Conservation (phyloP, 371 early-diverging fungal species). For the Mucor sp. region DNA sequence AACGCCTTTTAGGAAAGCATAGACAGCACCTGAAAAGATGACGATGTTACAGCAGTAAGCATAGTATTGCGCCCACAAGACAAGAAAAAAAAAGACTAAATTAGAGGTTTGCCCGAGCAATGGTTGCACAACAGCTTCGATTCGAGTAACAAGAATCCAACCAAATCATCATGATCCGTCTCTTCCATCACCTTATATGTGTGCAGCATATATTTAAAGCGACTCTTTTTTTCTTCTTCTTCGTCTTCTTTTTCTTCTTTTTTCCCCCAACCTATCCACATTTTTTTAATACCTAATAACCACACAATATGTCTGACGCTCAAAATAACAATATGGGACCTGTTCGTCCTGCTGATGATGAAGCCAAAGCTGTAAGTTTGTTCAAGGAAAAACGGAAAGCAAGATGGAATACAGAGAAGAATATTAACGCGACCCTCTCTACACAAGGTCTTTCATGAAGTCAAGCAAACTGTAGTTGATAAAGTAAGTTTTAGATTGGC, state of each 20-base stretch:
- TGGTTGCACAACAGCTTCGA: not conserved
- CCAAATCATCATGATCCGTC: not conserved
- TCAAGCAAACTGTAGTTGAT: constrained; percentile 41
- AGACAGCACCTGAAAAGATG: too few species aligned
- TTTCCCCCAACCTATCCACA: not conserved
- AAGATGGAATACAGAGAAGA: not conserved
- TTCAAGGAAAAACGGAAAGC: not conserved
- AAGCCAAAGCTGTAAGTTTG: constrained; percentile 42
- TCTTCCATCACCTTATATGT: not conserved
- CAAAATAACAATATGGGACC: constrained; percentile 51
- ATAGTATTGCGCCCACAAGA: too few species aligned
- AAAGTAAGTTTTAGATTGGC: constrained; percentile 24
- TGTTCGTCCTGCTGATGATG: constrained; percentile 44
- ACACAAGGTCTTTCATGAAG: constrained; percentile 36
- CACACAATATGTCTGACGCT: constrained; percentile 47
- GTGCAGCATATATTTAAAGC: not conserved
- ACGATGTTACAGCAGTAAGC: too few species aligned
- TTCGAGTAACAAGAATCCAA: not conserved
- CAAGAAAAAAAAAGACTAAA: not conserved
- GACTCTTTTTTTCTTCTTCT: not conserved
- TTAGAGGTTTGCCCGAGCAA: not conserved
- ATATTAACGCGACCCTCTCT: not conserved
- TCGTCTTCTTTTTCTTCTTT: not conserved
- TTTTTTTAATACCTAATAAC: not conserved
- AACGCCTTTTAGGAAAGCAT: too few species aligned